These are phyloP conservation scores for Nigrospora oryzae DNA, from an alignment of 2,329 filamentous ascomycete genomes.

Conservation along the genomic window DNA sequence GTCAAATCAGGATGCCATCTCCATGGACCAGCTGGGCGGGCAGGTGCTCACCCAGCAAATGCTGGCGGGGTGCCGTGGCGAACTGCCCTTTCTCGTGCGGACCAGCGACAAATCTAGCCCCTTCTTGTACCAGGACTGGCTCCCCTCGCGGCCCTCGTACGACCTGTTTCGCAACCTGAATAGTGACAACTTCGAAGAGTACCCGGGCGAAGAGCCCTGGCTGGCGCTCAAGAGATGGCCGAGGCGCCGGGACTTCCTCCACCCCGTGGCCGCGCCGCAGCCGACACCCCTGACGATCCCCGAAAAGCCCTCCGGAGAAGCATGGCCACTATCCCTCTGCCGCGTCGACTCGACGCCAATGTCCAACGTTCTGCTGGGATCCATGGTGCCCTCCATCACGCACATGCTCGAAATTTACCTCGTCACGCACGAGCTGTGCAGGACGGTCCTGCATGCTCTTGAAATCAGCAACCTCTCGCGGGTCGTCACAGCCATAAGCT, in stretches of 20 bases:
- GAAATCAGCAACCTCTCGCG: conserved; percentile 44
- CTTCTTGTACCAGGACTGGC: conserved; percentile 29
- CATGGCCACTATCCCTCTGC: conserved; percentile 39
- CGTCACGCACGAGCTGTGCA: conserved; percentile 51
- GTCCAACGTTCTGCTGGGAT: conserved; percentile 37
- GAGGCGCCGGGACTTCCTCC: conserved; percentile 51
- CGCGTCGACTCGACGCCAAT: conserved; percentile 38
- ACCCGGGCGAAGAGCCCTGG: conserved; percentile 37
- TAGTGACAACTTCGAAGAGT: conserved; percentile 21
- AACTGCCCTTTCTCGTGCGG: conserved; percentile 28
- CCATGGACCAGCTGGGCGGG: conserved; percentile 11
- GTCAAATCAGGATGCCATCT: conserved; percentile 11
- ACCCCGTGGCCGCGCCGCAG: conserved; percentile 18
- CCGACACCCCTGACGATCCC: not conserved
- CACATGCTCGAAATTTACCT: conserved; percentile 60
- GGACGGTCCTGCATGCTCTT: conserved; percentile 43
- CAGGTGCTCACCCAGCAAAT: conserved; percentile 5
- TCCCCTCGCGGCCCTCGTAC: conserved; percentile 34
- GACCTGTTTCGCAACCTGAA: conserved; percentile 24
- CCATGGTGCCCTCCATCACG: conserved; percentile 65
- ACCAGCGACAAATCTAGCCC: conserved; percentile 23
- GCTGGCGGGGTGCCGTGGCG: conserved; percentile 13
- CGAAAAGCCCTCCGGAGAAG: conserved; percentile 31
- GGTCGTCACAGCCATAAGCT: conserved; percentile 61
- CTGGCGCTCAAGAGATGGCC: conserved; percentile 40